Evolutionary conservation across 495 filamentous ascomycete genomes (phyloP).

Genomic region (Aspergillus diversus): DNA sequence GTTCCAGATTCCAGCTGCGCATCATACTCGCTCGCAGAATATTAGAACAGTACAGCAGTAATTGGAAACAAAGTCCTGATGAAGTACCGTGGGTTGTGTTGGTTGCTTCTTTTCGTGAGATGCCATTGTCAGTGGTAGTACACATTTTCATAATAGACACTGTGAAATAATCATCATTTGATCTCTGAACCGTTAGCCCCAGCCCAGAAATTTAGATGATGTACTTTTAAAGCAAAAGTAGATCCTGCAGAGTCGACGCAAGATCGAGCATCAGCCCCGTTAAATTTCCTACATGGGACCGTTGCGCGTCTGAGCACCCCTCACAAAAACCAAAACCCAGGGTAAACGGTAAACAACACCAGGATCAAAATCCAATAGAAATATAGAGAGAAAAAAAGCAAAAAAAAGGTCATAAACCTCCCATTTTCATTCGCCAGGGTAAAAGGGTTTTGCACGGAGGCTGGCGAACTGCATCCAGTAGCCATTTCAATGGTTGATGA

Average conservation of each 20-base stretch:
- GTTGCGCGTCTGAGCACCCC: background rate
- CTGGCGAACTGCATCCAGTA: conserved; percentile 3
- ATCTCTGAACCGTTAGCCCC: no score
- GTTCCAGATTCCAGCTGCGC: no score
- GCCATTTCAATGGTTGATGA: background rate
- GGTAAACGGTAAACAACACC: no score
- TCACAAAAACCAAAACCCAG: no score
- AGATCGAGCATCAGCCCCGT: background rate
- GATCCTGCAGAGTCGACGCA: background rate
- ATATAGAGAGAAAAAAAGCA: background rate
- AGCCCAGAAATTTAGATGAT: no score
- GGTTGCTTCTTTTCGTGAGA: no score
- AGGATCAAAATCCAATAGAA: no score
- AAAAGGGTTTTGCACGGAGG: conserved; percentile 4
- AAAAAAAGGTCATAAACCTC: background rate
- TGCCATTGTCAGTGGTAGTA: background rate
- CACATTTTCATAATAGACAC: background rate
- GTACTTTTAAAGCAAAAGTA: no score
- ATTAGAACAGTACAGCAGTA: no score
- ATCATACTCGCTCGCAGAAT: no score
- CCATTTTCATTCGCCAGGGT: background rate
- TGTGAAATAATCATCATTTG: background rate
- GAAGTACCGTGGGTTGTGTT: no score
- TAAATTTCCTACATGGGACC: background rate
- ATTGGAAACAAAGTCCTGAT: no score